Evolutionary conservation across 2,329 filamentous ascomycete genomes (phyloP).

Genomic region (Pseudogymnoascus sp.): DNA sequence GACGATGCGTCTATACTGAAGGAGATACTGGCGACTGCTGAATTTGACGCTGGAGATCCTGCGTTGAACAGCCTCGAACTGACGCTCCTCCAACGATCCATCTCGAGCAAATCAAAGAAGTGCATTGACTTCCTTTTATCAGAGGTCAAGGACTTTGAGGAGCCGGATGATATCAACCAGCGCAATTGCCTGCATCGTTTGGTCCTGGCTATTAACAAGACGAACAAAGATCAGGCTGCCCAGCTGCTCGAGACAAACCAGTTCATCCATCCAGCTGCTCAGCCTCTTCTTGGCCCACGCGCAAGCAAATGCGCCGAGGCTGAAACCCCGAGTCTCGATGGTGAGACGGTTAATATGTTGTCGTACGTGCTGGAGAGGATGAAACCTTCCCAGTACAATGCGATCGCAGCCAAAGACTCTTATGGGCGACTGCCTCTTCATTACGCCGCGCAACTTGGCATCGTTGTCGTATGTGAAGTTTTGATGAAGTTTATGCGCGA

Average conservation of each 20-base stretch:
- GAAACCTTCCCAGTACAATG: constrained; percentile 54
- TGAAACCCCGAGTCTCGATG: constrained; percentile 56
- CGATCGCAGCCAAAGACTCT: constrained; percentile 61
- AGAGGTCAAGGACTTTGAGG: constrained; percentile 64
- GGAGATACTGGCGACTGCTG: constrained; percentile 48
- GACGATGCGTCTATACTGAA: constrained; percentile 54
- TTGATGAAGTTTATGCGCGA: constrained; percentile 82
- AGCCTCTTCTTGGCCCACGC: constrained; percentile 53
- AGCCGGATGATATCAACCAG: constrained; percentile 86
- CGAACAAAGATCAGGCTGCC: constrained; percentile 42
- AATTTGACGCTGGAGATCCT: constrained; percentile 42
- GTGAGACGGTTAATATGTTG: constrained; percentile 66
- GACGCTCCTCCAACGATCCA: constrained; percentile 69
- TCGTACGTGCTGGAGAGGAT: constrained; percentile 58
- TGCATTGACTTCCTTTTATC: constrained; percentile 65
- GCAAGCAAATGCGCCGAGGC: constrained; percentile 58
- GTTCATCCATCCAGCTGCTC: constrained; percentile 71
- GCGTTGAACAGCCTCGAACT: constrained; percentile 61
- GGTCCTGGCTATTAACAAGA: constrained; percentile 82
- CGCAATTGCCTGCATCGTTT: constrained; percentile 89
- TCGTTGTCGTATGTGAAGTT: constrained; percentile 80
- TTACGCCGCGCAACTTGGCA: constrained; percentile 90
- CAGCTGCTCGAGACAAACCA: constrained; percentile 29
- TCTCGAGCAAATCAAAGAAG: constrained; percentile 57
- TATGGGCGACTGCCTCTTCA: constrained; percentile 82